These are phyloP conservation scores for Aspergillus costaricaensis DNA, from an alignment of 2,329 filamentous ascomycete species.

Conservation along the genomic window DNA sequence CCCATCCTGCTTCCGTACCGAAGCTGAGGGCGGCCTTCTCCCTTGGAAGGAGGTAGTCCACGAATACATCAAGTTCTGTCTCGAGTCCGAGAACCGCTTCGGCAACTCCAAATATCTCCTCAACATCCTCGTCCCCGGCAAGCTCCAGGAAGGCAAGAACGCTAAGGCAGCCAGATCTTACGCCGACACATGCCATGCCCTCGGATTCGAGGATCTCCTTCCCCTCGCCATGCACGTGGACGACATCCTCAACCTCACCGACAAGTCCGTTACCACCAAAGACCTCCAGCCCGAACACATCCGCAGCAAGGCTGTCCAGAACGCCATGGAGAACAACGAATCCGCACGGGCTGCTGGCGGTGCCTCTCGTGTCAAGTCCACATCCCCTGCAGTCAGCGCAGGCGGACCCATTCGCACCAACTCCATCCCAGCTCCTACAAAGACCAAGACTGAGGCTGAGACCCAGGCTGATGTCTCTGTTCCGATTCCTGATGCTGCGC, in stretches of 20 bases:
- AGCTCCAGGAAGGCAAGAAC: constrained; percentile 62
- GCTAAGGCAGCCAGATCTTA: constrained; percentile 72
- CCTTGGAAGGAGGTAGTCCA: constrained; percentile 77
- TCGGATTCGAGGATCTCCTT: constrained; percentile 66
- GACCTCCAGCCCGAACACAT: constrained; percentile 16
- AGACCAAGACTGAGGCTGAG: constrained; percentile 24
- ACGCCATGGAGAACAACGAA: constrained; percentile 38
- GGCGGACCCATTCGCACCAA: constrained; percentile 39
- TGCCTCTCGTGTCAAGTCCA: constrained; percentile 27
- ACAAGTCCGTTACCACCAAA: constrained; percentile 26
- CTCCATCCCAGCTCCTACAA: constrained; percentile 30
- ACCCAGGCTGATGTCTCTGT: constrained; percentile 16
- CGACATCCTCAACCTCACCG: constrained; percentile 48
- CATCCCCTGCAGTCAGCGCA: constrained; percentile 23
- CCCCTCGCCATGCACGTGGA: constrained; percentile 68
- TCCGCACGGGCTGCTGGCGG: constrained; percentile 38
- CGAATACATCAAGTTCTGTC: constrained; percentile 69
- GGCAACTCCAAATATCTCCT: constrained; percentile 93
- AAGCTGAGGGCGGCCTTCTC: constrained; percentile 68
- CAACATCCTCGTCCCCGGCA: constrained; percentile 81
- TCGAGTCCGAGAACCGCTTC: constrained; percentile 82
- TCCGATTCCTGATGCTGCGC: constrained; percentile 18
- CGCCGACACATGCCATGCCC: constrained; percentile 62
- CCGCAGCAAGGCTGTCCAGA: constrained; percentile 33
- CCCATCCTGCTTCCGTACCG: constrained; percentile 76